Base-by-base conservation (phyloP, 805 yeast species). In the Ascoidea rubescens region DNA sequence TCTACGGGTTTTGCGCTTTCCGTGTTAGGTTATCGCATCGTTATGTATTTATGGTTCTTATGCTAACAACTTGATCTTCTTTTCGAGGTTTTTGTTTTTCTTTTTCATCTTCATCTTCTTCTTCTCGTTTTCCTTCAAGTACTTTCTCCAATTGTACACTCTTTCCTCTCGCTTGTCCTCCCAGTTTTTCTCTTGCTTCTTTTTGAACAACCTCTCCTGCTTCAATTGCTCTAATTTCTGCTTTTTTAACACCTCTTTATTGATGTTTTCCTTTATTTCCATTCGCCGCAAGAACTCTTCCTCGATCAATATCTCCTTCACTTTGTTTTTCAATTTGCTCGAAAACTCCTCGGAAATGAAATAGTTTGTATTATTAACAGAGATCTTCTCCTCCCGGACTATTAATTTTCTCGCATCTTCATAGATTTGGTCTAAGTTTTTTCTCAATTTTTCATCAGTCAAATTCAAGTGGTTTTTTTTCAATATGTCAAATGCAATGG, bases 91-190 rank as follows among this genome's bases (percentile, higher is more conserved):
- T 21, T 21, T 21, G 28, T 21, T 21, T 47, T 49, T 14, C 49
- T 48, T 57, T 54, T 51, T 48, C n/a, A 28, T 54, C 48, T 45
- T 75, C 59, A 66, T 70, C 61, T 71, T 74, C 63, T 75, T 77
- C 60, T 73, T 73, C 33, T 68, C 72, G 14, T 67, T 62, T 53
- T 71, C 71, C 43, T 67, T 64, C 12, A 69, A 62, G 60, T 74
- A 82, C 6, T 59, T 61, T 51, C 87, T 64, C 89, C 89, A 83
- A 59, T 70, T 78, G 5, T 64, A 62, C 5, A 83, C 86, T 44
- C 89, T 64, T 8, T 61, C 62, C 47, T 79, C 87, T 49, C 87
- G 56, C 12, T 71, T 71, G 50, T 73, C 77, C 57, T 82, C 88
- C 89, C 89, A 83, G 21, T 69, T 66, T 49, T 67, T 61, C 45